Conservation (phyloP, 2,329 filamentous ascomycete species). For the Hawksworthiomyces lignivorus region DNA sequence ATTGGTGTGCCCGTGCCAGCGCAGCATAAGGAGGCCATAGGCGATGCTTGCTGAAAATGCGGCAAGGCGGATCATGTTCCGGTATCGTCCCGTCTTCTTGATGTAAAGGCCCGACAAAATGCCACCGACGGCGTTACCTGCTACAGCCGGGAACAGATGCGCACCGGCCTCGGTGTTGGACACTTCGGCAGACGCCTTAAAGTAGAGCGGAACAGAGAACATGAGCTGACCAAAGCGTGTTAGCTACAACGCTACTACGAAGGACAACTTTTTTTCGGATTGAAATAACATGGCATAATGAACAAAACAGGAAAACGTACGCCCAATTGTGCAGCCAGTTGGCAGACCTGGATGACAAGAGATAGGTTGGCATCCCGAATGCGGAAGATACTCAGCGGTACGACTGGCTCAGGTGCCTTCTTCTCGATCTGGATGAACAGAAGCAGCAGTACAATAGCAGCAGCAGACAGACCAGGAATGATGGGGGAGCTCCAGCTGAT, state of each 20-base stretch:
- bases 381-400: constrained; percentile 47
- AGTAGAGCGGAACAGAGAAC: constrained; percentile 62
- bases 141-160: constrained; percentile 59
- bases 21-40: constrained; percentile 45
- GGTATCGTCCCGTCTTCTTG: constrained; percentile 53
- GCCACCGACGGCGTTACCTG: constrained; percentile 58
- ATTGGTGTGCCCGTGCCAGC: constrained; percentile 53
- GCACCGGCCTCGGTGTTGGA: constrained; percentile 51
- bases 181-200: constrained; percentile 52
- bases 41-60: constrained; percentile 40
- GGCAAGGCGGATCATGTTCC: constrained; percentile 42
- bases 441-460: constrained; percentile 21
- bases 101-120: constrained; percentile 52
- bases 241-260: no score
- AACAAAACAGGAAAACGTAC: constrained; percentile 27
- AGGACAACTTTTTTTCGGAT: no score
- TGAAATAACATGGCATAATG: no score
- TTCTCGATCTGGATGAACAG: constrained; percentile 26
- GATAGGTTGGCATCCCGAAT: constrained; percentile 45
- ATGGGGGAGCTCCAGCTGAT: constrained; percentile 30
- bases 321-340: constrained; percentile 50
- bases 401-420: constrained; percentile 46
- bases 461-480: constrained; percentile 23
- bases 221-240: constrained; percentile 41
- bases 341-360: constrained; percentile 44